Evolutionary conservation across 2,329 filamentous ascomycete species (phyloP).

Genomic region (Aureobasidium sp.): DNA sequence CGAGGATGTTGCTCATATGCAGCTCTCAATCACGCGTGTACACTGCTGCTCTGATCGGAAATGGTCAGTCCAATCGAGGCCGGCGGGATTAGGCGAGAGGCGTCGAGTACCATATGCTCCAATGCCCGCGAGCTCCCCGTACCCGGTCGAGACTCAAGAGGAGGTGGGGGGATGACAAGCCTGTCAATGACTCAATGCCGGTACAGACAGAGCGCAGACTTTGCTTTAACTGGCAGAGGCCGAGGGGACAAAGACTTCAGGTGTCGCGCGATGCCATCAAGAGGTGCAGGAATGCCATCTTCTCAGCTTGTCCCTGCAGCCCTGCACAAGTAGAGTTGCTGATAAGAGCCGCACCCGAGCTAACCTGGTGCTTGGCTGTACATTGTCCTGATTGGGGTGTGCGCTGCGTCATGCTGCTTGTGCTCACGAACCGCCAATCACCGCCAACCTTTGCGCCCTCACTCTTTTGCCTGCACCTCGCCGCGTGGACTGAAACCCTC

Average conservation of each 20-base stretch:
- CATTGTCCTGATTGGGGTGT: background rate
- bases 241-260: background rate
- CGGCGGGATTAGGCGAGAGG: background rate
- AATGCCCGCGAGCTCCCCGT: background rate
- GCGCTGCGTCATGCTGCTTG: background rate
- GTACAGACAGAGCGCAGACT: background rate
- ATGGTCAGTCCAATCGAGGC: background rate
- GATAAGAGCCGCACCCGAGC: conserved; percentile 6
- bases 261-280: background rate
- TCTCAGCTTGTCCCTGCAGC: background rate
- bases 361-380: background rate
- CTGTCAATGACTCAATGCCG: background rate
- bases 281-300: background rate
- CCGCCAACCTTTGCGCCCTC: background rate
- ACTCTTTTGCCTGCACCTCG: background rate
- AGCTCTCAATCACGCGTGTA: background rate
- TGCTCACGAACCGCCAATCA: background rate
- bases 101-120: conserved; percentile 10
- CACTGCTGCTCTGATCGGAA: background rate
- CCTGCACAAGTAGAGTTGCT: background rate
- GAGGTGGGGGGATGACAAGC: background rate
- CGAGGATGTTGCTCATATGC: conserved; percentile 12
- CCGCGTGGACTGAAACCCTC: background rate
- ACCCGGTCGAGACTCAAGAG: background rate
- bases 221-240: background rate